These are phyloP conservation scores for Populus trichocarpa DNA, from an alignment of 441 rosid genomes.

Conservation along the genomic window DNA sequence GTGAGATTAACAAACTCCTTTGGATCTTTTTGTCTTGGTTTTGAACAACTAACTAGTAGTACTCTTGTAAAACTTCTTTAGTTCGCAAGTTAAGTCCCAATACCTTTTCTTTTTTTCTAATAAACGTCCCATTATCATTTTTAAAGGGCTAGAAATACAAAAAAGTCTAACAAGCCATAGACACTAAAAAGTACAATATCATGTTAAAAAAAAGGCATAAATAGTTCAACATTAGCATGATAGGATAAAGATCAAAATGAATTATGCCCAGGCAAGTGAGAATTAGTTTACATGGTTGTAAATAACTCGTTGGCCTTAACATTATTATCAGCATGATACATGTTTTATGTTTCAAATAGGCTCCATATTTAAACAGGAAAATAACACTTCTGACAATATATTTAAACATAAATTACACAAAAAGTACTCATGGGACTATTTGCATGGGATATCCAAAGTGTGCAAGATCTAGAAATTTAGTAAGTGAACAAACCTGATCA, in stretches of 20 bases:
- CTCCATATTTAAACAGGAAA: background rate
- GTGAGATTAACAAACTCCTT: background rate
- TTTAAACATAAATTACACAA: background rate
- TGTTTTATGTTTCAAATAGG: background rate
- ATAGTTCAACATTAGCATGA: background rate
- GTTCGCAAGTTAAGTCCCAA: background rate
- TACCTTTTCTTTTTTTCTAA: too few species aligned
- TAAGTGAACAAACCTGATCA: constrained; percentile 64
- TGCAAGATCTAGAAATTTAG: background rate
- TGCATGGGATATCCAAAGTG: background rate
- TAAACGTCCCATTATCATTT: background rate
- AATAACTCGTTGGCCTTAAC: background rate
- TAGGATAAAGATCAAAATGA: background rate
- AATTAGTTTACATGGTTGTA: background rate
- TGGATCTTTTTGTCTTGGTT: background rate
- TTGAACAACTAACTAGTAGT: background rate
- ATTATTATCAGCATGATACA: background rate
- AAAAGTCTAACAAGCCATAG: background rate
- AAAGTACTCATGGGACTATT: background rate
- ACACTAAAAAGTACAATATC: background rate
- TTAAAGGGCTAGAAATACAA: background rate
- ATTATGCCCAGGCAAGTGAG: background rate
- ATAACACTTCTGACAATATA: background rate
- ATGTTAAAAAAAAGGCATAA: background rate
- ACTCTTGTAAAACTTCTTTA: background rate